phyloP scores from a whole-genome alignment of 1,284 basidiomycete species.

The Amylostereum areolatum region DNA sequence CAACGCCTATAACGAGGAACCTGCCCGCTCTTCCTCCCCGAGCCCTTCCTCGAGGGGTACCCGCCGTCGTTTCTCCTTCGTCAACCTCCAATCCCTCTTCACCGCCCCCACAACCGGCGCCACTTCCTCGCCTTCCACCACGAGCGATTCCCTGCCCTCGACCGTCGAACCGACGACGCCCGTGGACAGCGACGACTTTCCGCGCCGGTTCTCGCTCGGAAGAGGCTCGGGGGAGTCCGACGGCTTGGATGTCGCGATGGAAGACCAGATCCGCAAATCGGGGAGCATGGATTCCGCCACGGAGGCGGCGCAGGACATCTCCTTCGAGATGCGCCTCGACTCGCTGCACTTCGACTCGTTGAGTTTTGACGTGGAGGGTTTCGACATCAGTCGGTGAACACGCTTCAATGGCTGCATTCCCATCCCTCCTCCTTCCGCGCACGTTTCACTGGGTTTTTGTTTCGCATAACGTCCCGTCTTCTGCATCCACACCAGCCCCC shows the following conservation, averaged over 20 bases:
- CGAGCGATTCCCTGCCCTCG: slow-evolving; percentile 8
- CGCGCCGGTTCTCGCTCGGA: background rate
- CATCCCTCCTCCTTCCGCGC: too few relatives aligned
- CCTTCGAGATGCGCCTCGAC: slow-evolving; percentile 59
- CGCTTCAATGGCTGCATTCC: too few relatives aligned
- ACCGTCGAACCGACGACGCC: slow-evolving; percentile 5
- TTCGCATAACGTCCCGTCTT: too few relatives aligned
- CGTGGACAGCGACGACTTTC: background rate
- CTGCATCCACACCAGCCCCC: too few relatives aligned
- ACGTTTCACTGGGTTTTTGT: too few relatives aligned
- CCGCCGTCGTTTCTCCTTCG: slow-evolving; percentile 13
- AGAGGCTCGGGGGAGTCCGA: background rate
- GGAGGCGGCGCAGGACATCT: slow-evolving; percentile 24
- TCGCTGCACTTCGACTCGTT: slow-evolving; percentile 64
- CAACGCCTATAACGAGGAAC: slow-evolving; percentile 1
- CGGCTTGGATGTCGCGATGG: background rate
- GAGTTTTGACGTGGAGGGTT: slow-evolving; percentile 57
- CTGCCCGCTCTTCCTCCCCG: slow-evolving; percentile 9
- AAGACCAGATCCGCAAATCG: background rate
- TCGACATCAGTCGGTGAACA: slow-evolving; percentile 20
- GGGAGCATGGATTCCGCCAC: background rate
- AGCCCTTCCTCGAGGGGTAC: slow-evolving; percentile 6
- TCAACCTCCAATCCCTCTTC: slow-evolving; percentile 12
- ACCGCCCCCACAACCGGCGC: slow-evolving; percentile 2
- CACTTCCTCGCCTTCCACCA: background rate